These are phyloP conservation scores for Yamadazyma atmosphaerica DNA, from an alignment of 1,139 yeast species.

Conservation along the genomic window DNA sequence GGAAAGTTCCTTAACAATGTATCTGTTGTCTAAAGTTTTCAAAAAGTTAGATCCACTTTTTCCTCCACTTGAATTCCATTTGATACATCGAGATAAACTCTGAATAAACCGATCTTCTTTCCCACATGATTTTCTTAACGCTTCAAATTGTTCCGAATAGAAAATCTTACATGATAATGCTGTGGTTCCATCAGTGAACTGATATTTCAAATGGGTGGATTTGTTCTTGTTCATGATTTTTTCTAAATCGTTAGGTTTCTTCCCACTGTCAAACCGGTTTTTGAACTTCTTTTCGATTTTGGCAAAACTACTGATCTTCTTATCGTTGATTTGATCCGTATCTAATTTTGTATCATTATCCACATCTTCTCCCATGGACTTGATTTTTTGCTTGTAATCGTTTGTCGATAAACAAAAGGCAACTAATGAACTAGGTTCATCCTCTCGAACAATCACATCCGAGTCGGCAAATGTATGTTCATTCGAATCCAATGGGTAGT, in stretches of 20 bases:
- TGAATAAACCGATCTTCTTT: constrained; percentile 76
- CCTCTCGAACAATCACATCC: constrained; percentile 91
- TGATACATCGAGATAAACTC: constrained; percentile 87
- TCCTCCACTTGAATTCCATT: constrained; percentile 97
- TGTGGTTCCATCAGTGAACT: constrained; percentile 84
- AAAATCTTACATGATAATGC: constrained; percentile 92
- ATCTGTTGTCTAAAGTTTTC: constrained; percentile 86
- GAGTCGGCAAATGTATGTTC: constrained; percentile 95
- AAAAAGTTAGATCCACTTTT: constrained; percentile 93
- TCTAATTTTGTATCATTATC: constrained; percentile 16
- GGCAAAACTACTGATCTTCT: constrained; percentile 38
- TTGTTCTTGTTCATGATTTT: constrained; percentile 73
- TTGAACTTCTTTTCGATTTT: constrained; percentile 49
- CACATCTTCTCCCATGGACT: constrained; percentile 34
- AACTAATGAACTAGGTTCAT: constrained; percentile 92
- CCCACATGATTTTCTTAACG: constrained; percentile 82
- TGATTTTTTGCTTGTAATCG: constrained; percentile 73
- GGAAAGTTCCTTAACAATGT: constrained; percentile 86
- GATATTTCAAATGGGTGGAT: constrained; percentile 89
- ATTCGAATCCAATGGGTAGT: constrained; percentile 73
- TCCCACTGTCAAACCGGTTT: constrained; percentile 23
- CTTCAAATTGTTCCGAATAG: constrained; percentile 96
- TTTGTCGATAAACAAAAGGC: constrained; percentile 87
- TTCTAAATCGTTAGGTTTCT: constrained; percentile 47
- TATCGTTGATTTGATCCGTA: constrained; percentile 28